phyloP scores from a whole-genome alignment of 2,329 filamentous ascomycete genomes.

The Stenocarpella maydis region DNA sequence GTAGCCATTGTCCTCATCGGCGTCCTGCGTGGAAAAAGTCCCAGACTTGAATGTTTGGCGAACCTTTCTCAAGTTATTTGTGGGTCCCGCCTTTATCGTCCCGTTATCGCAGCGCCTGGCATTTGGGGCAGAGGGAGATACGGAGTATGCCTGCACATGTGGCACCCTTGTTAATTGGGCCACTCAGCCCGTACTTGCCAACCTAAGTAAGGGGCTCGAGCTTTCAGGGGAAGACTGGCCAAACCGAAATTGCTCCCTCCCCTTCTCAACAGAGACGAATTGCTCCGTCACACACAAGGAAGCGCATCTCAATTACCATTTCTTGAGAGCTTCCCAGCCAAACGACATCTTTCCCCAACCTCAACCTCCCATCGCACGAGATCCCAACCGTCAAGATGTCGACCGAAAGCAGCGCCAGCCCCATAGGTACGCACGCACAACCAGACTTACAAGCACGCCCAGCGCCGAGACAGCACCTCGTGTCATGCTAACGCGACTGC shows the following conservation, averaged over 20 bases:
- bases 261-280: slow-evolving; percentile 28
- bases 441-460: slow-evolving; percentile 5
- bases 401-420: slow-evolving; percentile 59
- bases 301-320: slow-evolving; percentile 22
- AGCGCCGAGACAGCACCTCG: background rate
- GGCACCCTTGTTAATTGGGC: slow-evolving; percentile 24
- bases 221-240: slow-evolving; percentile 21
- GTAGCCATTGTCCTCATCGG: slow-evolving; percentile 43
- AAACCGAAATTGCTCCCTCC: slow-evolving; percentile 31
- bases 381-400: slow-evolving; percentile 29
- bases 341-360: slow-evolving; percentile 15
- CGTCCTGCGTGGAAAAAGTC: background rate
- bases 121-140: background rate
- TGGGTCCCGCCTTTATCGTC: slow-evolving; percentile 23
- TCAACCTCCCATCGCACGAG: slow-evolving; percentile 1
- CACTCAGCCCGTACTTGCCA: slow-evolving; percentile 21
- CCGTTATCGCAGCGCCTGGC: slow-evolving; percentile 14
- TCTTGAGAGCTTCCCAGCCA: slow-evolving; percentile 17
- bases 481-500: slow-evolving; percentile 22
- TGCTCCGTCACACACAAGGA: slow-evolving; percentile 24
- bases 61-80: slow-evolving; percentile 28
- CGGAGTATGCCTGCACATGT: too few species aligned
- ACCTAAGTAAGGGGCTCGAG: slow-evolving; percentile 29
- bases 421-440: slow-evolving; percentile 72
- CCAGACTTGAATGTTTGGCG: slow-evolving; percentile 28